Percentiles rank a stretch among this genome's conserved stretches.
These are phyloP conservation scores for Populus hybrid DNA, from an alignment of 441 rosid species.

Conservation along the genomic window DNA sequence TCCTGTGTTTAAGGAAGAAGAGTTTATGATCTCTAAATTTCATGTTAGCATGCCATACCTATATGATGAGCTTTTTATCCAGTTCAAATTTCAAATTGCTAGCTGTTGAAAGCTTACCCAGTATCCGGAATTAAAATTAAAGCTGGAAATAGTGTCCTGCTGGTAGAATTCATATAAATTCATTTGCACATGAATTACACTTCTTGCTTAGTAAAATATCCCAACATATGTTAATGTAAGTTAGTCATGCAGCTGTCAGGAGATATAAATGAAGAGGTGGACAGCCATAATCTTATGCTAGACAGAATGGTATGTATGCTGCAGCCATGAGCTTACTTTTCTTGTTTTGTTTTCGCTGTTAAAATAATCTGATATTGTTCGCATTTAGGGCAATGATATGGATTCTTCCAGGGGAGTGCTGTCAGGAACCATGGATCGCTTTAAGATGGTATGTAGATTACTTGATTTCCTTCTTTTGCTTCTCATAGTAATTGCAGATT, in stretches of 20 bases:
- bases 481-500: constrained; percentile 1
- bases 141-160: not conserved
- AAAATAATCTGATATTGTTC: constrained; percentile 13
- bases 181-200: not conserved
- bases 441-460: constrained; percentile 62
- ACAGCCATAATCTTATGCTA: constrained; percentile 77
- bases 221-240: constrained; percentile 3
- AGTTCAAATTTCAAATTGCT: not conserved
- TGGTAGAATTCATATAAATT: not conserved
- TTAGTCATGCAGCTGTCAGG: constrained; percentile 67
- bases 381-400: constrained; percentile 84
- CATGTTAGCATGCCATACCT: not conserved
- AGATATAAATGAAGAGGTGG: constrained; percentile 92
- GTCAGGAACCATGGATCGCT: constrained; percentile 96
- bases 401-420: constrained; percentile 91
- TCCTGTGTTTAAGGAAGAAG: not conserved
- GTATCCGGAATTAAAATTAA: not conserved
- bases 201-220: not conserved
- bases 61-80: not conserved
- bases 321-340: not conserved
- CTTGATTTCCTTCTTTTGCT: not conserved
- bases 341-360: constrained; percentile 18
- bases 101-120: not conserved
- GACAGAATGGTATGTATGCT: constrained; percentile 74
- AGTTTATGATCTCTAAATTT: not conserved